Percentiles rank a stretch among this genome's conserved stretches.
phyloP scores from a whole-genome alignment of 2,329 filamentous ascomycete species.

The Nemania bipapillata region DNA sequence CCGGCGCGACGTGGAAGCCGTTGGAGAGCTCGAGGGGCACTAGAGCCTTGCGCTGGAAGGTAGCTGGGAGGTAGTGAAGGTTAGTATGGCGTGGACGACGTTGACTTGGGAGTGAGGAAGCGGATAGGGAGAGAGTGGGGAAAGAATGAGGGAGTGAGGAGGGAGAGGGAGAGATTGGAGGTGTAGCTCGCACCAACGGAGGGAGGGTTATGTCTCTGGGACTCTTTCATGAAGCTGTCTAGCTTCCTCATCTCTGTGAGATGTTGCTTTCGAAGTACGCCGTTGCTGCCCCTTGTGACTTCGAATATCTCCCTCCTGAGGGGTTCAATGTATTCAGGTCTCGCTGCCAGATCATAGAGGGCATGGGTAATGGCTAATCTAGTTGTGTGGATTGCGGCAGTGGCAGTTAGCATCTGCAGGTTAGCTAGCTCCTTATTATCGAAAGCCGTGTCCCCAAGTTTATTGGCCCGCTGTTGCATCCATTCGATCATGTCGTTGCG shows the following conservation, averaged over 20 bases:
- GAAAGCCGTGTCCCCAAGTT: constrained; percentile 43
- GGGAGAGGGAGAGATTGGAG: too few species aligned
- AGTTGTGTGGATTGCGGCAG: constrained; percentile 54
- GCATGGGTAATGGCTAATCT: constrained; percentile 50
- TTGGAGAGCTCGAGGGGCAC: constrained; percentile 50
- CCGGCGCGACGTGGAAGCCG: constrained; percentile 51
- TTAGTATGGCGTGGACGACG: constrained; percentile 8
- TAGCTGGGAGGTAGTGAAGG: constrained; percentile 37
- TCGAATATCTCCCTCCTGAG: constrained; percentile 56
- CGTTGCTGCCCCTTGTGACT: constrained; percentile 44
- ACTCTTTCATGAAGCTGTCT: constrained; percentile 56
- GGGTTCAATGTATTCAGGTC: constrained; percentile 57
- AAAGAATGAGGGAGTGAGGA: too few species aligned
- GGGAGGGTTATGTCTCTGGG: constrained; percentile 50
- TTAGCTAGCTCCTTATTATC: constrained; percentile 47
- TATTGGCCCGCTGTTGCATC: constrained; percentile 47
- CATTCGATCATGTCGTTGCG: constrained; percentile 48
- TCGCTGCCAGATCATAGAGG: constrained; percentile 57
- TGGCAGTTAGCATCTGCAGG: constrained; percentile 49
- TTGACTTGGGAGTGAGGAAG: too few species aligned
- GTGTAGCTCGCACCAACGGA: constrained; percentile 43
- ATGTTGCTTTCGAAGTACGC: constrained; percentile 45
- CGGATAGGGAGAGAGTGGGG: too few species aligned
- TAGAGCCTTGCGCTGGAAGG: constrained; percentile 48
- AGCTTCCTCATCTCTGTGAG: constrained; percentile 51